Evolutionary conservation across 106 monocot species (phyloP), one percentile per base, ranked within the genome.

Genomic region (Vanilla planifolia): DNA sequence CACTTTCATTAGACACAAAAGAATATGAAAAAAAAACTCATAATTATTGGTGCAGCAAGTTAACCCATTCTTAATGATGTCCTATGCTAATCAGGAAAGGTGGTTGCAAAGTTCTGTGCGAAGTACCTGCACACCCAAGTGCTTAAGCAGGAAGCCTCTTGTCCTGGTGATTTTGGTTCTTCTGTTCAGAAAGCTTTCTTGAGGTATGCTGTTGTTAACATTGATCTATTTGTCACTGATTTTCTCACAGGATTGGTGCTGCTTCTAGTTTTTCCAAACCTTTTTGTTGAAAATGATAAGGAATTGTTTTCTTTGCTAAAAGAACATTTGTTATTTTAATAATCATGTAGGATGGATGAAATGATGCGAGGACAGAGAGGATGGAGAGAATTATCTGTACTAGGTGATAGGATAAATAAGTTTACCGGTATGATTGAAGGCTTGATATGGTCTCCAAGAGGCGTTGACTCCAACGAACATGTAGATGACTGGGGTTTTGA

Each of bases 301-400:
- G n/a, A n/a, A n/a, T n/a, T n/a, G n/a, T n/a, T n/a, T n/a, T n/a
- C n/a, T n/a, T n/a, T 26, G 53, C 10, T 6, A 48, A 1, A 10
- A 2, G 4, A 53, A 29, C 10, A 11, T 59, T 22, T 69, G 0
- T 29, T 11, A 9, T 42, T 6, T n/a, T 73, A n/a, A 23, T 44
- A 35, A 42, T 63, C 2, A 44, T 65, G 62, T 74, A 94, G 93
- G 73, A 94, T 94, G 89, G 93, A 94, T 59, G 85, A 94, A 32
- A 94, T 94, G 93, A 94, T 94, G 93, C 60, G 53, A 53, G 93
- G 93, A 13, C 93, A 94, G 67, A 77, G 93, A 71, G 89, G 89
- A 6, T 94, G 89, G 93, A 82, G 89, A 70, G 93, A 94, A 59
- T 77, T 94, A 53, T 61, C 85, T 59, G 41, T 83, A 20, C 63